Evolutionary conservation across 768 basidiomycete genomes (phyloP).

Genomic region (Leccinellum luteum): DNA sequence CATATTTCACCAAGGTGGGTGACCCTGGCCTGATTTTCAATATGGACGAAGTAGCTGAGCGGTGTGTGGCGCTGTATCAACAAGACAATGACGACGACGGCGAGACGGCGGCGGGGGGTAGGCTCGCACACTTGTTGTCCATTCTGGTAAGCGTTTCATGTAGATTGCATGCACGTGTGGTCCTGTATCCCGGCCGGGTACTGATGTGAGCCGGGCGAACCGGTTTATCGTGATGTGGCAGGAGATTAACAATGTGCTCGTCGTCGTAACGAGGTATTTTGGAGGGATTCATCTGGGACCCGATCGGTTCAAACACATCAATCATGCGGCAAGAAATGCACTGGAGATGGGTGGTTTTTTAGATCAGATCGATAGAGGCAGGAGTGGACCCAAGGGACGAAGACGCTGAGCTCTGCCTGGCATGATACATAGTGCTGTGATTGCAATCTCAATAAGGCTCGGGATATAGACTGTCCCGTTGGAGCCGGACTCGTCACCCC

Average conservation of each 20-base stretch:
- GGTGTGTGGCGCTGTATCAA: not conserved
- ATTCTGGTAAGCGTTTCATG: constrained; percentile 57
- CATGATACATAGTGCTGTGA: not conserved
- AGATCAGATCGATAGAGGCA: constrained; percentile 42
- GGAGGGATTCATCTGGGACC: constrained; percentile 90
- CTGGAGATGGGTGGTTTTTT: constrained; percentile 87
- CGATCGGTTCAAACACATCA: constrained; percentile 90
- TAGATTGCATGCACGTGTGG: not conserved
- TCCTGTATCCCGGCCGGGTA: not conserved
- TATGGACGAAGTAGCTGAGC: constrained; percentile 1
- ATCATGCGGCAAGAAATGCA: constrained; percentile 90
- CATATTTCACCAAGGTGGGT: constrained; percentile 70
- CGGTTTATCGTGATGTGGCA: constrained; percentile 27
- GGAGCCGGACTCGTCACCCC: too few species aligned
- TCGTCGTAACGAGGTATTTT: constrained; percentile 92
- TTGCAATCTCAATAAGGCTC: too few species aligned
- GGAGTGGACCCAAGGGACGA: constrained; percentile 23
- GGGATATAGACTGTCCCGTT: too few species aligned
- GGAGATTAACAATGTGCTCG: constrained; percentile 82
- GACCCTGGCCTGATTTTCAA: not conserved
- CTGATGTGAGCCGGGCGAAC: not conserved
- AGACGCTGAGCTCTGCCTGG: constrained; percentile 16
- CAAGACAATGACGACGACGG: constrained; percentile 94
- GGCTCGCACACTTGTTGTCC: constrained; percentile 87
- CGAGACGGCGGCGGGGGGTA: constrained; percentile 88